These are phyloP conservation scores for Craspedostauros australis DNA, from an alignment of 108 stramenopile species.

Conservation along the genomic window DNA sequence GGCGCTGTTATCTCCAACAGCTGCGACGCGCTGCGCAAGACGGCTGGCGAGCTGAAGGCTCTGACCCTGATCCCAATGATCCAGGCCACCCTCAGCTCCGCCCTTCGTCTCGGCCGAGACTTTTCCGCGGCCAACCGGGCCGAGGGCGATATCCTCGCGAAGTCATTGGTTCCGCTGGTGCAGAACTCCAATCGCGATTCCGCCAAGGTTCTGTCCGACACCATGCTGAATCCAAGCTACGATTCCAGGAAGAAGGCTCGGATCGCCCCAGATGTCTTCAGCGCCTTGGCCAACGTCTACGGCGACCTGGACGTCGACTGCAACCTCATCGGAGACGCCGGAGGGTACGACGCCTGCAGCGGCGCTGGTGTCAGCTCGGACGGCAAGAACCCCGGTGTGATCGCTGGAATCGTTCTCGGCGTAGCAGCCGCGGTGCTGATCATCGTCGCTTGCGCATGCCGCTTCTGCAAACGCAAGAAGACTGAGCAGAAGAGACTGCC, in stretches of 20 bases:
- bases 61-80: conserved; percentile 48
- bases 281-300: conserved; percentile 24
- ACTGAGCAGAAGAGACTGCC: conserved; percentile 3
- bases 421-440: neutral
- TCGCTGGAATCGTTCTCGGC: conserved; percentile 21
- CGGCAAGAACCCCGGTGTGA: conserved; percentile 12
- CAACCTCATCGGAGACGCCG: conserved; percentile 26
- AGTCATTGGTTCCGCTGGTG: conserved; percentile 58
- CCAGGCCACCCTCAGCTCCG: conserved; percentile 40
- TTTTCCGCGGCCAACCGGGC: conserved; percentile 18
- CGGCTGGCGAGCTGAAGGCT: conserved; percentile 32
- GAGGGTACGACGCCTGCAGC: conserved; percentile 26
- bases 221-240: conserved; percentile 20
- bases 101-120: too few relatives aligned
- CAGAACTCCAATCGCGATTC: conserved; percentile 33
- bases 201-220: conserved; percentile 29
- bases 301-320: conserved; percentile 39
- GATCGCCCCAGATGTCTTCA: conserved; percentile 28
- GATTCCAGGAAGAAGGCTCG: conserved; percentile 5
- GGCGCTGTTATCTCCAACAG: conserved; percentile 30
- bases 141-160: conserved; percentile 58
- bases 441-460: neutral
- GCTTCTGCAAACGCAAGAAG: neutral
- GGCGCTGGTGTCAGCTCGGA: conserved; percentile 19
- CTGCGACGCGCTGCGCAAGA: conserved; percentile 39